Evolutionary conservation across 1,139 yeast genomes (phyloP).

Genomic region (Maudiozyma humilis): DNA sequence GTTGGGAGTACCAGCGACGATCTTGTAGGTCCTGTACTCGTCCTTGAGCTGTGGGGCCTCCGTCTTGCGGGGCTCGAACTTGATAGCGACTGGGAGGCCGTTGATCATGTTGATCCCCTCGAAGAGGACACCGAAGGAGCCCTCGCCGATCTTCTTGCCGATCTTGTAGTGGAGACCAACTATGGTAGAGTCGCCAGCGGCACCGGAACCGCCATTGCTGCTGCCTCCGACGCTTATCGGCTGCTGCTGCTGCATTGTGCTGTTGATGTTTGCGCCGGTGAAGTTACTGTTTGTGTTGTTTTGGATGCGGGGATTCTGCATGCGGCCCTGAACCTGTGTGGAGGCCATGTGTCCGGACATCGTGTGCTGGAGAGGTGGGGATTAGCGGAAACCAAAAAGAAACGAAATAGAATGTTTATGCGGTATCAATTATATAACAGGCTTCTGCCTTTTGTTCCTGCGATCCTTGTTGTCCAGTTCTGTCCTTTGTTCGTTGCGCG

Average conservation of each 20-base stretch:
- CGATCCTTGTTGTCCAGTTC: too few relatives aligned
- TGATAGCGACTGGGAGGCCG: constrained; percentile 70
- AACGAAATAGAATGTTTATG: too few relatives aligned
- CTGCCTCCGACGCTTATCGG: neutral
- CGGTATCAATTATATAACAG: too few relatives aligned
- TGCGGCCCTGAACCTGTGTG: neutral
- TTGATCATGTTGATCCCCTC: constrained; percentile 73
- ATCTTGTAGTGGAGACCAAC: constrained; percentile 75
- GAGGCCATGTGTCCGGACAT: neutral
- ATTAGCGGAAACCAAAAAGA: neutral
- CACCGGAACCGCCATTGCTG: neutral
- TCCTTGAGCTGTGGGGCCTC: constrained; percentile 77
- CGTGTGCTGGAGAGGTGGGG: neutral
- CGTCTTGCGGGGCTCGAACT: constrained; percentile 72
- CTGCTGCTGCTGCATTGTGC: neutral
- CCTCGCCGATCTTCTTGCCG: constrained; percentile 79
- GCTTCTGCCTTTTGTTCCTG: too few relatives aligned
- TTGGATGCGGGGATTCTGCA: constrained; percentile 3
- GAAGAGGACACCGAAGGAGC: constrained; percentile 75
- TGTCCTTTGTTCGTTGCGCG: too few relatives aligned
- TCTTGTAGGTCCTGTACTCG: constrained; percentile 67
- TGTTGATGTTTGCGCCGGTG: neutral
- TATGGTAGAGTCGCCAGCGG: constrained; percentile 34
- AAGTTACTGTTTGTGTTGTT: constrained; percentile 2
- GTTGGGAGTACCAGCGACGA: constrained; percentile 52